Base-by-base conservation (phyloP, 1,139 yeast species). In the Magnusiomyces tetraspermus region DNA sequence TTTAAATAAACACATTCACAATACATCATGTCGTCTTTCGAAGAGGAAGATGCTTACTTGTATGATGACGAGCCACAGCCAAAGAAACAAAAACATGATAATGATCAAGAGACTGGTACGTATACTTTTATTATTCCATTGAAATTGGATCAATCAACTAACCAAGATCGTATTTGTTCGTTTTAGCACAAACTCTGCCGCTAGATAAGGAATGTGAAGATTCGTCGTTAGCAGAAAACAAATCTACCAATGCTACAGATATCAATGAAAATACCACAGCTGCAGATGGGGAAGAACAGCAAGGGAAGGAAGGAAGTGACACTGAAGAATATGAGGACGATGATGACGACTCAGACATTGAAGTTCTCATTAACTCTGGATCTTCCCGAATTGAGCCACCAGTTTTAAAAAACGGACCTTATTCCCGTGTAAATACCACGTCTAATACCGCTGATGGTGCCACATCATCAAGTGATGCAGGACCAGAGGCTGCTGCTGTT, bases 331-430 rank as follows among this genome's bases (percentile, higher is more conserved):
- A 57, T 4, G 62, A 59, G 15, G 59, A 56, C 4, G 61, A 57
- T 24, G 61, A 55, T 8, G 61, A 58, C 26, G 62, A 61, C 26
- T 63, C 57, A 23, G 66, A 58, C 61, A 76, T 82, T 23, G 87
- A 82, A 59, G 78, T 82, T 57, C 78, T 82, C 48, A 79, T 82
- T 48, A 80, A 81, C 33, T 71, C 79, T 8, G 76, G 61, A 42
- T 65, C 70, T 0, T 71, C 71, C 5, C 63, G 61, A 38, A 64
- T 63, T 38, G 69, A 61, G 3, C 68, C 67, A 49, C 67, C 71
- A 1, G 63, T 74, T 1, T 53, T 69, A 26, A 56, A 66, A 17
- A 59, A 61, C n/a, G 61, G 65, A 2, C 60, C 65, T 1, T 59
- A 59, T 49, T 54, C 58, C 15, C 50, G 51, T n/a, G 49, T 47